Percentiles rank a stretch among this genome's conserved stretches.
Conservation (phyloP, 768 basidiomycete species). For the Dacryopinax spathularia region DNA sequence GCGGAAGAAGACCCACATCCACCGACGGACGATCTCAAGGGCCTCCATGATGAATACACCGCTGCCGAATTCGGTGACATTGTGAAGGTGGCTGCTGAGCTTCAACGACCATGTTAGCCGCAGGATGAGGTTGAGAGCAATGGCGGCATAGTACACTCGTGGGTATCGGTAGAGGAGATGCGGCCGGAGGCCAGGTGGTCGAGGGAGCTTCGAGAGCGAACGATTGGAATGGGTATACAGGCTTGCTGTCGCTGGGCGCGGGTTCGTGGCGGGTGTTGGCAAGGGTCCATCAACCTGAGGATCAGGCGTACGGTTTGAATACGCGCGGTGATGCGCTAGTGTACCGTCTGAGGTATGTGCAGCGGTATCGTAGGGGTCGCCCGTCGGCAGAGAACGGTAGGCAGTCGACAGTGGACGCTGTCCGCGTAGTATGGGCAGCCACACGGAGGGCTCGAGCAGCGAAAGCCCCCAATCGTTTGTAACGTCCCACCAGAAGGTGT, state of each 20-base stretch:
- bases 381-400: not conserved
- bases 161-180: conserved; percentile 66
- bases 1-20: conserved; percentile 97
- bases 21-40: conserved; percentile 75
- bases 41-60: conserved; percentile 84
- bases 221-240: not conserved
- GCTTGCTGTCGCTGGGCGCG: not conserved
- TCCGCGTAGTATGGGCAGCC: conserved; percentile 13
- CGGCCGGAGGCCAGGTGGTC: conserved; percentile 62
- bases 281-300: not conserved
- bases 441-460: conserved; percentile 37
- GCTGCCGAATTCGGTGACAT: conserved; percentile 57
- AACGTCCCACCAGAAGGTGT: conserved; percentile 99
- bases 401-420: not conserved
- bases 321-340: not conserved
- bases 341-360: not conserved
- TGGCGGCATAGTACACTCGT: conserved; percentile 62
- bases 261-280: not conserved
- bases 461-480: conserved; percentile 95
- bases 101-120: conserved; percentile 92
- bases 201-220: conserved; percentile 12
- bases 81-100: conserved; percentile 71
- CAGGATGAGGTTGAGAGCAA: conserved; percentile 71
- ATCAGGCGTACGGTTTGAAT: not conserved
- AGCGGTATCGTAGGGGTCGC: not conserved